Percentiles rank a stretch among this genome's conserved stretches.
Evolutionary conservation across 805 yeast genomes (phyloP).

Genomic region (Isabelozyma gotoi): DNA sequence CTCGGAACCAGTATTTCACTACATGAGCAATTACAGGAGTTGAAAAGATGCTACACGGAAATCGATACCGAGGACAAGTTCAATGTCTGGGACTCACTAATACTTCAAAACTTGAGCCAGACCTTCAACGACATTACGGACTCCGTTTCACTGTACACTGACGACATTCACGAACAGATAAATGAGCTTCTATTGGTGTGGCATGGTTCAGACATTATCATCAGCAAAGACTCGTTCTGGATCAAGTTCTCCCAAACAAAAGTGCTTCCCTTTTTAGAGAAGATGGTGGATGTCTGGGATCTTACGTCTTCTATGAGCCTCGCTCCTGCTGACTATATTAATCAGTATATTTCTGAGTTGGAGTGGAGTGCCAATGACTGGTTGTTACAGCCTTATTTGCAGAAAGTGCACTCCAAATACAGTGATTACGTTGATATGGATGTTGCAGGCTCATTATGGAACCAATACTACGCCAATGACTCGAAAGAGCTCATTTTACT

Average conservation of each 20-base stretch:
- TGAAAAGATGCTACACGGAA: no score
- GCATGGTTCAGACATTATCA: neutral
- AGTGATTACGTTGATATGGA: constrained; percentile 8
- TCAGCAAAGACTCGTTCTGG: neutral
- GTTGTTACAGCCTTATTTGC: neutral
- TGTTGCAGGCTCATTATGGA: constrained; percentile 12
- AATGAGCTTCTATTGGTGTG: neutral
- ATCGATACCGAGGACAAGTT: no score
- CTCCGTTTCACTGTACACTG: neutral
- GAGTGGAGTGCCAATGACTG: neutral
- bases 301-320: neutral
- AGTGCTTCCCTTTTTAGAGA: neutral
- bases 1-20: neutral
- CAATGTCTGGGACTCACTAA: constrained; percentile 1
- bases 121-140: neutral
- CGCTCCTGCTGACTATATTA: neutral
- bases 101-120: neutral
- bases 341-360: no score
- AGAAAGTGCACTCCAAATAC: constrained; percentile 7
- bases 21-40: neutral
- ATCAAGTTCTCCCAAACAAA: neutral
- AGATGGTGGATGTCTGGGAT: neutral
- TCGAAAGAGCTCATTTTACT: neutral
- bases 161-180: neutral
- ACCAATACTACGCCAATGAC: no score